Base-by-base conservation (phyloP, 805 yeast genomes). In the Myxozyma kluyveri region DNA sequence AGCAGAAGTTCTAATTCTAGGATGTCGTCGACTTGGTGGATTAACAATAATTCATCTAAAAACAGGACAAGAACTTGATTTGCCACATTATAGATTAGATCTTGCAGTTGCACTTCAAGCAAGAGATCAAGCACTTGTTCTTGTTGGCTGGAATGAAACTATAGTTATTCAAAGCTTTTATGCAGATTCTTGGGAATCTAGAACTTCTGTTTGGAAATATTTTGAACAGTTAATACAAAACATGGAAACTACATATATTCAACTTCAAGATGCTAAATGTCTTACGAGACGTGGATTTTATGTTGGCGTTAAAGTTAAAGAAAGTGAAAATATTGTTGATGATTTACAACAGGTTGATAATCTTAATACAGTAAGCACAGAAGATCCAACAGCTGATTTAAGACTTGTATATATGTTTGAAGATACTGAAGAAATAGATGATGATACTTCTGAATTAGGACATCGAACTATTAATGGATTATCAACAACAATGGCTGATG, bases 71-170 rank as follows among this genome's bases (percentile, higher is more conserved):
- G 61, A 55, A 31, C 19, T 55, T 7, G 63, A 60, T 19, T 29
- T 60, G 31, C 64, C 64, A 10, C 63, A 60, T 38, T 60, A 60
- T 47, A 42, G 62, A 26, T 50, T 60, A 24, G 63, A 58, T 37
- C 41, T 61, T 14, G 23, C 36, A 19, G 36, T 54, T 7, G 29
- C 35, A 10, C 27, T 54, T 17, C 50, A 46, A 19, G 49, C 27
- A 14, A 36, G 47, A 7, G 60, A 47, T 32, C 53, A 41, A 35
- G 61, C 54, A 9, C 38, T 59, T n/a, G 23, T 42, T 26, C 36
- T 59, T 29, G 37, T 42, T n/a, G 61, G 61, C 17, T 50, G 46
- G 51, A 48, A 52, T 17, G 62, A 59, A 23, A 54, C 62, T 19
- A 50, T 59, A 2, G 57, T 59, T n/a, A 58, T 54, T 31, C 59